A percentile compares a stretch with the other conserved stretches of the same genome.
Evolutionary conservation across 2,329 filamentous ascomycete genomes (phyloP).

Genomic region (Neurospora sp.): DNA sequence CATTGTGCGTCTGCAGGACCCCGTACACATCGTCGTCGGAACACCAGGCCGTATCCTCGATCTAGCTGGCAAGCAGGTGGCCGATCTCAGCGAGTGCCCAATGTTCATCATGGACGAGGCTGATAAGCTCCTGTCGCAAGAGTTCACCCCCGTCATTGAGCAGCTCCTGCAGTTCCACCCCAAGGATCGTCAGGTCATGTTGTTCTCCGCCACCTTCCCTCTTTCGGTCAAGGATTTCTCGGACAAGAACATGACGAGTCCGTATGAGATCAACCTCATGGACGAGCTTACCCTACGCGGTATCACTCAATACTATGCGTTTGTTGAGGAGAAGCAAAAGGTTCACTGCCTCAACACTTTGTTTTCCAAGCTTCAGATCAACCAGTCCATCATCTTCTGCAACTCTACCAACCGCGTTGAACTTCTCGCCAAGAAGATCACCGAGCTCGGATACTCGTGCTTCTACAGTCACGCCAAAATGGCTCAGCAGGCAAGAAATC

Average conservation of each 20-base stretch:
- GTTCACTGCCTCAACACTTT: slow-evolving; percentile 98
- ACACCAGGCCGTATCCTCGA: slow-evolving; percentile 95
- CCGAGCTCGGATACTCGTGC: slow-evolving; percentile 96
- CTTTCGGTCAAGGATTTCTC: slow-evolving; percentile 96
- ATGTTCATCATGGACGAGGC: slow-evolving; percentile 99
- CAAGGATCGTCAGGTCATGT: slow-evolving; percentile 97
- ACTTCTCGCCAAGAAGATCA: slow-evolving; percentile 97
- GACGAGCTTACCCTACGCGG: slow-evolving; percentile 95
- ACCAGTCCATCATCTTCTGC: slow-evolving; percentile 99
- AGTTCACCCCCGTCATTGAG: slow-evolving; percentile 97
- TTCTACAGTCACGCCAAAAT: slow-evolving; percentile 99
- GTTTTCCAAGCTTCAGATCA: slow-evolving; percentile 98
- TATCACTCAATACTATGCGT: slow-evolving; percentile 98
- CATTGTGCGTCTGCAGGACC: slow-evolving; percentile 86
- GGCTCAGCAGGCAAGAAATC: slow-evolving; percentile 92
- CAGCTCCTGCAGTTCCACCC: slow-evolving; percentile 91
- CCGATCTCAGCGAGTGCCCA: slow-evolving; percentile 88
- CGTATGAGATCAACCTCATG: slow-evolving; percentile 99
- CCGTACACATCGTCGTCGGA: slow-evolving; percentile 95
- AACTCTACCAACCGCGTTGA: slow-evolving; percentile 99
- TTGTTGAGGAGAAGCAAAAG: slow-evolving; percentile 98
- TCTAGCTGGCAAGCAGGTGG: slow-evolving; percentile 90
- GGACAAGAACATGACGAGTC: slow-evolving; percentile 93
- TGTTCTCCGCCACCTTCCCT: slow-evolving; percentile 97
- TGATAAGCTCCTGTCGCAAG: slow-evolving; percentile 90